phyloP scores from a whole-genome alignment of 129 eudicot species.

The Silybum marianum region DNA sequence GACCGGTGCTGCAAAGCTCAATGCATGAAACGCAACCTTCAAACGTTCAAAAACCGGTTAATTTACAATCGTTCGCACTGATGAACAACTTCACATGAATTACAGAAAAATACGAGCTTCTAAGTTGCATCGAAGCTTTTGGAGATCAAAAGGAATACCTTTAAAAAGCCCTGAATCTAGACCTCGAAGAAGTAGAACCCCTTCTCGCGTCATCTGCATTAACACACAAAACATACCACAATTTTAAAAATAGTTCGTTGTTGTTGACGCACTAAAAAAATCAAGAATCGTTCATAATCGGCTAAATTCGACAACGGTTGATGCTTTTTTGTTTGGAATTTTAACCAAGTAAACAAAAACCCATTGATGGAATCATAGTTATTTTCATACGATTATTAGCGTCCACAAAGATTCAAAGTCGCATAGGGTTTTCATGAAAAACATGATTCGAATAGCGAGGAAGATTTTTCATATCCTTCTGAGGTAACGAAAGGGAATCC shows the following conservation, averaged over 20 bases:
- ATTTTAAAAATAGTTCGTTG: too few species aligned
- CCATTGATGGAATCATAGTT: conserved; percentile 10
- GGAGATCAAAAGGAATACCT: conserved; percentile 95
- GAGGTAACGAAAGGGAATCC: conserved; percentile 81
- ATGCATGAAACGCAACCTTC: conserved; percentile 90
- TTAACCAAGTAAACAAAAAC: conserved; percentile 17
- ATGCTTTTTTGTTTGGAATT: conserved; percentile 24
- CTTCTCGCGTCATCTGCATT: conserved; percentile 78
- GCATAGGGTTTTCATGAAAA: not conserved
- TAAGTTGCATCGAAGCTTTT: conserved; percentile 99
- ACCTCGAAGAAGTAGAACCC: conserved; percentile 84
- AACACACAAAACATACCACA: conserved; percentile 35
- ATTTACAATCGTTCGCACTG: not conserved
- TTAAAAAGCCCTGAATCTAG: conserved; percentile 93
- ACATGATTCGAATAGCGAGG: not conserved
- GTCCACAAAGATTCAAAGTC: not conserved
- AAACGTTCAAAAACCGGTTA: not conserved
- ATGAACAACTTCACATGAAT: not conserved
- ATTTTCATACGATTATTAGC: not conserved
- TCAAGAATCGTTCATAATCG: not conserved
- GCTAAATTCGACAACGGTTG: conserved; percentile 8
- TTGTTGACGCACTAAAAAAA: too few species aligned
- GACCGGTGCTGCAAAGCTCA: conserved; percentile 81
- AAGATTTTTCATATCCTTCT: conserved; percentile 45
- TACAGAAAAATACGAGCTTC: not conserved